Evolutionary conservation across 2,329 filamentous ascomycete genomes (phyloP), one percentile per base, ranked within the genome.

Genomic region (Venturia asperata): DNA sequence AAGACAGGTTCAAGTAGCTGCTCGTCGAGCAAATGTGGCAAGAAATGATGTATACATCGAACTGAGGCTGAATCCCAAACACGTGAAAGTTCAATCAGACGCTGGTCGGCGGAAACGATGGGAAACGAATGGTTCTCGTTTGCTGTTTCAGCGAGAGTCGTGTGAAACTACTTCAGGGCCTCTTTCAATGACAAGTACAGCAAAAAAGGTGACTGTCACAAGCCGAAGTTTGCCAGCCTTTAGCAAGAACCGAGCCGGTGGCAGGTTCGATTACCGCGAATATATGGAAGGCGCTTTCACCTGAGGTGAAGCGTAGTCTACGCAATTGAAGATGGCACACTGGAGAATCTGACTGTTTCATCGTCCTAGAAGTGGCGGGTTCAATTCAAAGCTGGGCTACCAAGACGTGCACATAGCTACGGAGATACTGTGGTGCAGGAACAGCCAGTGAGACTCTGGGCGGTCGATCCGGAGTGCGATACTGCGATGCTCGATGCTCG

Each of bases 141-240:
- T 3, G 52, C 19, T 58, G 52, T 58, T 58, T 58, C 52, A 58
- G 27, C 37, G 27, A 58, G 17, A 58, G 52, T 37, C 11, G 17
- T n/a, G 27, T 15, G 24, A 5, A 4, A 37, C 52, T 13, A 10
- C 52, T 58, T 1, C 52, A 58, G 3, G 5, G 52, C 52, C 13
- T 34, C 27, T 19, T 6, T 34, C 15, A n/a, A 56, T 56, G 52
- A 56, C 52, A 34, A 11, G 27, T 37, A 39, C 52, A 37, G 30
- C 27, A 58, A 21, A 58, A n/a, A 37, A 58, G 30, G 52, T 58
- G 52, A 58, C 52, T 58, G 15, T 58, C 52, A 58, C 52, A 58
- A 58, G 52, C 52, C 19, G 37, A 37, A 58, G 19, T 5, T n/a
- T 21, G 27, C n/a, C n/a, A n/a, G n/a, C n/a, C n/a, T n/a, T n/a